Evolutionary conservation across 164 flowering plant genomes (phyloP), one percentile per base, ranked within the genome.

Genomic region (Kalanchoe fedtschenkoi): DNA sequence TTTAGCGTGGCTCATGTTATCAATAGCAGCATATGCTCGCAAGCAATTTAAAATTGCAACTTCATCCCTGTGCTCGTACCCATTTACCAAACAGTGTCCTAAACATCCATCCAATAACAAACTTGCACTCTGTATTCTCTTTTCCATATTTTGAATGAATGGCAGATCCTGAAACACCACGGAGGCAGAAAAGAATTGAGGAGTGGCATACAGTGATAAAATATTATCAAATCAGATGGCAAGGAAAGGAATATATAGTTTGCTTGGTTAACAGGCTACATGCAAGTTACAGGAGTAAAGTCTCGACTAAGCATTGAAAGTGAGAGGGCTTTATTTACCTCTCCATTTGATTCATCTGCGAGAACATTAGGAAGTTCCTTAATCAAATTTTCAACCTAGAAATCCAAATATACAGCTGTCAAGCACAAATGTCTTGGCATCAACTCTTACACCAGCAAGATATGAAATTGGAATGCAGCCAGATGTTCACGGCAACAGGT

Each of bases 21-120:
- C 99, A 71, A 87, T 80, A 30, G 99, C 96, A 71, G 97, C 99
- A 82, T 89, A 91, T 54, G 99, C 99, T 67, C 97, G 90, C 62
- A 91, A 79, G 69, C 99, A 95, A 74, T 95, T 95, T 75, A 81
- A 95, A 65, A 95, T 83, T 61, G 86, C 87, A 81, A 66, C 89
- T 70, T 71, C 86, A 75, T 91, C 96, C 46, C 75, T 78, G 69
- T 91, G 84, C 68, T 86, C 89, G 61, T 91, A 78, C 26, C 87
- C 97, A 79, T 83, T 86, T 24, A 82, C 78, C 78, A 91, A 89
- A 81, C 99, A 91, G 73, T 83, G 96, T 10, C 91, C 93, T 78
- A 95, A 83, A 73, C 96, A 87, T 33, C 86, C 87, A 78, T 91
- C 91, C 62, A 95, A 70, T 56, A 85, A 64, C 51, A 74, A 68